A percentile compares a stretch with the other conserved stretches of the same genome.
phyloP scores from a whole-genome alignment of 345 rosid species.

The Euphorbia lathyris region DNA sequence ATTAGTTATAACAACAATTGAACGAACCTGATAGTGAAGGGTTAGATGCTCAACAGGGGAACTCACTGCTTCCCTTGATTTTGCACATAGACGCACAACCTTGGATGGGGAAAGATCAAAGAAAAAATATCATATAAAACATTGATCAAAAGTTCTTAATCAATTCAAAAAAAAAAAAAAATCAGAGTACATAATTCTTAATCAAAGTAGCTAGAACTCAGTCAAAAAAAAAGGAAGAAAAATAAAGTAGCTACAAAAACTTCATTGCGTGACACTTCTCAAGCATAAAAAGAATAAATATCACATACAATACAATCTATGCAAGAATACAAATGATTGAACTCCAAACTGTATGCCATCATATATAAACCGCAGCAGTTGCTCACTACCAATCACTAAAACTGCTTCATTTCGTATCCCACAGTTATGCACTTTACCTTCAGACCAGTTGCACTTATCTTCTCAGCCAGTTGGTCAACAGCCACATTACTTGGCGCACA shows the following conservation, averaged over 20 bases:
- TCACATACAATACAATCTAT: neutral
- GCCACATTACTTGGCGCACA: conserved; percentile 99
- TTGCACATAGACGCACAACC: conserved; percentile 99
- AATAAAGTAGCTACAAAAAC: neutral
- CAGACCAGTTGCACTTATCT: conserved; percentile 96
- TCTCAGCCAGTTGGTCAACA: conserved; percentile 98
- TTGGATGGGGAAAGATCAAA: conserved; percentile 21
- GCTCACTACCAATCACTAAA: neutral
- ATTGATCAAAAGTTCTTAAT: neutral
- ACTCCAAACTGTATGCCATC: neutral
- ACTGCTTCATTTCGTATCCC: neutral
- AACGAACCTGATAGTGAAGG: conserved; percentile 95
- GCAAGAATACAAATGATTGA: neutral
- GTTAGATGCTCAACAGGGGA: conserved; percentile 99
- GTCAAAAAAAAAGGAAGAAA: neutral
- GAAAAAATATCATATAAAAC: neutral
- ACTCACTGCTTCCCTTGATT: conserved; percentile 99
- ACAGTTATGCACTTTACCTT: conserved; percentile 49
- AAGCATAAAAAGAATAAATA: neutral
- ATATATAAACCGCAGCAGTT: neutral
- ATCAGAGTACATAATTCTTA: neutral
- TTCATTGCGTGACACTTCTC: neutral
- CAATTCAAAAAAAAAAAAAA: neutral
- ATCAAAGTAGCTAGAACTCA: neutral
- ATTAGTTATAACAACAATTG: conserved; percentile 9